Conservation (phyloP, 441 rosid genomes). For the Corymbia citriodora region DNA sequence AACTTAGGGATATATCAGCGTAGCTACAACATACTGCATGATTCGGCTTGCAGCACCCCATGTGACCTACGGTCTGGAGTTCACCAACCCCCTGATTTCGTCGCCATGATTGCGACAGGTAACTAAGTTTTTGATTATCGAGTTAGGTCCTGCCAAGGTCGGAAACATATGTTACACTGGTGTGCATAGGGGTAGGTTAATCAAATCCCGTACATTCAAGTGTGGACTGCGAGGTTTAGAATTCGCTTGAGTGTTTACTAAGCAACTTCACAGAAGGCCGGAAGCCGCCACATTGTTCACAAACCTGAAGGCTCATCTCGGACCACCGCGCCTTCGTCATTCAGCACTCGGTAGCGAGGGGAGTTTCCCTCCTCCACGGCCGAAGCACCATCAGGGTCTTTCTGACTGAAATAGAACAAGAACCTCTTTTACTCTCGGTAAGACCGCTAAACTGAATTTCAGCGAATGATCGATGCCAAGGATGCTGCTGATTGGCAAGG, state of each 20-base stretch:
- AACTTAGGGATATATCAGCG: neutral
- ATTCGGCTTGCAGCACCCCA: neutral
- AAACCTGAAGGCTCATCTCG: neutral
- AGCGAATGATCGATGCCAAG: neutral
- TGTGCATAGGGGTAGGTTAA: neutral
- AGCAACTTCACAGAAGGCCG: neutral
- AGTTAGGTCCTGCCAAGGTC: neutral
- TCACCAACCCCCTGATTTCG: neutral
- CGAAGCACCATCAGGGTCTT: slow-evolving; percentile 5
- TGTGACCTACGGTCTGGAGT: neutral
- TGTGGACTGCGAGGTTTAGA: neutral
- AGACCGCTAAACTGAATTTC: neutral
- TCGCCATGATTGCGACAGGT: neutral
- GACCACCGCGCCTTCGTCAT: slow-evolving; percentile 10
- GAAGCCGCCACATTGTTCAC: neutral
- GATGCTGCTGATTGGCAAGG: neutral
- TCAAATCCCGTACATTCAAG: neutral
- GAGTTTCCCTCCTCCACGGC: slow-evolving; percentile 2
- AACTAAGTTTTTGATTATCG: neutral
- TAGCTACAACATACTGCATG: neutral
- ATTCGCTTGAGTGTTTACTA: neutral
- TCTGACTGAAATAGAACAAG: slow-evolving; percentile 18
- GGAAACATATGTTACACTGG: neutral
- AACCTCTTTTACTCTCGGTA: neutral
- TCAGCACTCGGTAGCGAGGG: slow-evolving; percentile 19